A percentile compares a stretch with the other conserved stretches of the same genome.
Conservation (phyloP, 139 green algal genomes). For the Chlamydomonas sphaeroides region DNA sequence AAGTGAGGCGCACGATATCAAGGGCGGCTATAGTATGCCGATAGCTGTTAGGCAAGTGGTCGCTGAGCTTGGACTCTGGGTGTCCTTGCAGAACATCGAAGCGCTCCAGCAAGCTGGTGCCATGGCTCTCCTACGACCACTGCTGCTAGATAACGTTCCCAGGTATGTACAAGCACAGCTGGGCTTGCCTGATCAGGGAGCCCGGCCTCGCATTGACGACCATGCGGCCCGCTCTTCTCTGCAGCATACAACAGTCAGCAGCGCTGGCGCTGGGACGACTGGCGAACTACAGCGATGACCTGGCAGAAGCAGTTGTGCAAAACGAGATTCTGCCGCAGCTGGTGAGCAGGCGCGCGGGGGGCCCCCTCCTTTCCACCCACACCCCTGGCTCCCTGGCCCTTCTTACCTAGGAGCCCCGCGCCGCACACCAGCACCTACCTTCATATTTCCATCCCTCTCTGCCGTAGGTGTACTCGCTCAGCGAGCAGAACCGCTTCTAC, state of each 20-base stretch:
- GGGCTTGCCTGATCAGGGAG: background rate
- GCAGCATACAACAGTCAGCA: slow-evolving; percentile 90
- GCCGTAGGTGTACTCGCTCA: slow-evolving; percentile 83
- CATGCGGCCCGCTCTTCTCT: background rate
- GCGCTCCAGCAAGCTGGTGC: slow-evolving; percentile 83
- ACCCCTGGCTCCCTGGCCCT: too few relatives aligned
- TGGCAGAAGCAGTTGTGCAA: slow-evolving; percentile 87
- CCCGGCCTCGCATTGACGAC: background rate
- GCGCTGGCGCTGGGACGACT: slow-evolving; percentile 84
- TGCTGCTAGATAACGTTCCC: slow-evolving; percentile 89
- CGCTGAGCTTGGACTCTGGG: background rate
- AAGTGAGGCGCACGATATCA: too few relatives aligned
- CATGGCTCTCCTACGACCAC: slow-evolving; percentile 80
- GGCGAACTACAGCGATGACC: slow-evolving; percentile 86
- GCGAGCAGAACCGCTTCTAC: slow-evolving; percentile 87
- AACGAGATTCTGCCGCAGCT: slow-evolving; percentile 90
- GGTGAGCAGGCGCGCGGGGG: too few relatives aligned
- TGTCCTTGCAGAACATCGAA: slow-evolving; percentile 84
- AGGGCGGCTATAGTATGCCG: too few relatives aligned
- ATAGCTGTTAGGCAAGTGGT: too few relatives aligned
- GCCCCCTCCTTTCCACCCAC: too few relatives aligned
- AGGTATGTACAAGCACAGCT: too few relatives aligned
- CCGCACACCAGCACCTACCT: too few relatives aligned
- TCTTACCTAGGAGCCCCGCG: too few relatives aligned
- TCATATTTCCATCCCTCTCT: too few relatives aligned